These are phyloP conservation scores for Parafenestella ontariensis DNA, from an alignment of 2,329 filamentous ascomycete species.

Conservation along the genomic window DNA sequence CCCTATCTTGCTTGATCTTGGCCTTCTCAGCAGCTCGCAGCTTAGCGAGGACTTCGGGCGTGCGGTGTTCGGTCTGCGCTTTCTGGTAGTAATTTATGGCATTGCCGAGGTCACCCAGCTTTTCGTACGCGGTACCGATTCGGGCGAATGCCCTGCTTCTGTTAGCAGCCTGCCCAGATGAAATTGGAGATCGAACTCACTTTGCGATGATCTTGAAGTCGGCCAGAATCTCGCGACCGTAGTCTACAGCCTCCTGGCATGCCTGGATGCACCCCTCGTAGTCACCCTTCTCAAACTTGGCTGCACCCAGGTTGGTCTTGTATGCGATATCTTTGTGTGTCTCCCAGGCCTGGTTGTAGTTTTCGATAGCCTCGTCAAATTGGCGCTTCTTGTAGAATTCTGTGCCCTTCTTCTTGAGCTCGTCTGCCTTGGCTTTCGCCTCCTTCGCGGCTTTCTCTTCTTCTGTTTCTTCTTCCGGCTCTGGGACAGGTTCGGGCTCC, in stretches of 20 bases:
- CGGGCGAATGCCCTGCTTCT: constrained; percentile 76
- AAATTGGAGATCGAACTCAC: constrained; percentile 51
- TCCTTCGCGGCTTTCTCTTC: constrained; percentile 84
- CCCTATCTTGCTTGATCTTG: constrained; percentile 75
- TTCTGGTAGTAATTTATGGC: constrained; percentile 92
- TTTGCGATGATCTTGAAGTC: constrained; percentile 99
- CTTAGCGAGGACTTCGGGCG: constrained; percentile 91
- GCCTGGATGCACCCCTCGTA: constrained; percentile 85
- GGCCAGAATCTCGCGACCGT: constrained; percentile 86
- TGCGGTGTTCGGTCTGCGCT: constrained; percentile 95
- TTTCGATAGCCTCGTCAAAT: constrained; percentile 91
- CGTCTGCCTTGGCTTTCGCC: constrained; percentile 90
- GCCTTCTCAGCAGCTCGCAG: constrained; percentile 88
- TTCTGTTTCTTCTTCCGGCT: constrained; percentile 84
- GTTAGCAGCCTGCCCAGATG: constrained; percentile 11
- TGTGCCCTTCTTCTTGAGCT: constrained; percentile 92
- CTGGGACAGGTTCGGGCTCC: constrained; percentile 64
- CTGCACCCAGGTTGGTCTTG: constrained; percentile 93
- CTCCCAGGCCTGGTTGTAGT: constrained; percentile 96
- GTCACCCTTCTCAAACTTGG: constrained; percentile 95
- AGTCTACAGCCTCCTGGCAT: constrained; percentile 86
- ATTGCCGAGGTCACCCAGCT: constrained; percentile 76
- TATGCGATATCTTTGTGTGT: constrained; percentile 96
- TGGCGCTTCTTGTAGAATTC: constrained; percentile 98
- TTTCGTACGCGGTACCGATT: constrained; percentile 94